A percentile compares a stretch with the other conserved stretches of the same genome.
These are phyloP conservation scores for Phyllosticta citriasiana DNA, from an alignment of 2,329 filamentous ascomycete species.

Conservation along the genomic window DNA sequence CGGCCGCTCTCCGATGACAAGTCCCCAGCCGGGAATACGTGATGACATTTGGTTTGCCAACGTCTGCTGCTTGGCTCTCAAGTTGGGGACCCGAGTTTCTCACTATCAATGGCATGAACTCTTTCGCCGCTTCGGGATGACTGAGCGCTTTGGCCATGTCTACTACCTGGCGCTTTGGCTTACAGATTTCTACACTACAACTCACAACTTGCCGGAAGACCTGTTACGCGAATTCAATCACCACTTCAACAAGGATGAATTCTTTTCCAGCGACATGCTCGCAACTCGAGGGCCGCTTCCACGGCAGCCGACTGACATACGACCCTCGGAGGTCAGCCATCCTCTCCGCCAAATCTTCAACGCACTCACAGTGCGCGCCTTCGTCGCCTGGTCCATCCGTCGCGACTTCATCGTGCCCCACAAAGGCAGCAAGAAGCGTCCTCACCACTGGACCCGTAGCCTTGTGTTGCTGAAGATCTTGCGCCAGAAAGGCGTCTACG, in stretches of 20 bases:
- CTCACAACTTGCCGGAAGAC: background rate
- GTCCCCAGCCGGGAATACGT: background rate
- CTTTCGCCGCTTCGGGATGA: slow-evolving; percentile 50
- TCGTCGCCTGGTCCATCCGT: slow-evolving; percentile 27
- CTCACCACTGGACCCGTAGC: slow-evolving; percentile 19
- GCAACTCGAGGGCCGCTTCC: background rate
- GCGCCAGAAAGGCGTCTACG: slow-evolving; percentile 19
- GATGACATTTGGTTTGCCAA: slow-evolving; percentile 34
- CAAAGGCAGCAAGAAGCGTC: slow-evolving; percentile 18
- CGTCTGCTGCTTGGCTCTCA: slow-evolving; percentile 38
- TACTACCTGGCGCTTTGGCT: slow-evolving; percentile 44
- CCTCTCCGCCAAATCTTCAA: slow-evolving; percentile 22
- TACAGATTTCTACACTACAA: slow-evolving; percentile 24
- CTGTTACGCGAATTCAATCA: background rate
- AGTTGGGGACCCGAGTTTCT: slow-evolving; percentile 33
- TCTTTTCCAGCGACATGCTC: background rate
- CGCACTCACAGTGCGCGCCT: slow-evolving; percentile 17
- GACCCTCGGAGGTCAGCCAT: slow-evolving; percentile 12
- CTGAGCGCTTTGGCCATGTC: slow-evolving; percentile 41
- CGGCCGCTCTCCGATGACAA: background rate
- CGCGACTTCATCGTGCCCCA: slow-evolving; percentile 19
- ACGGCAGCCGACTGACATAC: background rate
- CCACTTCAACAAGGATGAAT: background rate
- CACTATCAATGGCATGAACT: slow-evolving; percentile 46
- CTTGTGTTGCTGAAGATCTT: slow-evolving; percentile 20